Conservation (phyloP, 352 stramenopile genomes). For the Phytophthora foliorum region DNA sequence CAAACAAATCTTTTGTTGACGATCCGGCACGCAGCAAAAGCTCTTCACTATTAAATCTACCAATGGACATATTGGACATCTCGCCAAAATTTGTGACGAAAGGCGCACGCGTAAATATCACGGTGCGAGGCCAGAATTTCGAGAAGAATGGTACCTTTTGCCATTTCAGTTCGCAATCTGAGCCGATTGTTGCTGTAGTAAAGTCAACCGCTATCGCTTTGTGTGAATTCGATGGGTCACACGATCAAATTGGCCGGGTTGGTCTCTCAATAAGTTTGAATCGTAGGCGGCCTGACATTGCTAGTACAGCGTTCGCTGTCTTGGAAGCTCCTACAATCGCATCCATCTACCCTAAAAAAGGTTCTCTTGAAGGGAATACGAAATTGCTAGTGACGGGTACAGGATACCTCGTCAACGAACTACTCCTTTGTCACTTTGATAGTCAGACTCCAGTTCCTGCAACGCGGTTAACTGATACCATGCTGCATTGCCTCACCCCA, state of each 20-base stretch:
- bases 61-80: conserved; percentile 25
- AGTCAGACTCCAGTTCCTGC: conserved; percentile 6
- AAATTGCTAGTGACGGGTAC: conserved; percentile 26
- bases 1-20: not conserved
- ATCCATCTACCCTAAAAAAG: conserved; percentile 27
- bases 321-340: conserved; percentile 26
- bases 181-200: conserved; percentile 22
- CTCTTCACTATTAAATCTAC: not conserved
- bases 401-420: conserved; percentile 20
- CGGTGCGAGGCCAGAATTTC: conserved; percentile 40
- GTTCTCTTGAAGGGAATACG: conserved; percentile 30
- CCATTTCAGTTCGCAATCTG: conserved; percentile 25
- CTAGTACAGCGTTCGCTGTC: conserved; percentile 20
- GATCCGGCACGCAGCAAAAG: not conserved
- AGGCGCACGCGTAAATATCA: conserved; percentile 34
- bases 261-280: conserved; percentile 30
- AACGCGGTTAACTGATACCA: conserved; percentile 13
- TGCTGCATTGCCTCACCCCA: conserved; percentile 37
- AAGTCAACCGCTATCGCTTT: conserved; percentile 22
- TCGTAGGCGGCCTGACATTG: conserved; percentile 8
- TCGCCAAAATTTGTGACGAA: conserved; percentile 33
- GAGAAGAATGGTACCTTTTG: conserved; percentile 36
- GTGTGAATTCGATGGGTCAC: conserved; percentile 30
- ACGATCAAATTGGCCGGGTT: conserved; percentile 9
- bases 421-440: conserved; percentile 46